These are phyloP conservation scores for Geotrichum aggregatum DNA, from an alignment of 1,139 yeast species.

Conservation along the genomic window DNA sequence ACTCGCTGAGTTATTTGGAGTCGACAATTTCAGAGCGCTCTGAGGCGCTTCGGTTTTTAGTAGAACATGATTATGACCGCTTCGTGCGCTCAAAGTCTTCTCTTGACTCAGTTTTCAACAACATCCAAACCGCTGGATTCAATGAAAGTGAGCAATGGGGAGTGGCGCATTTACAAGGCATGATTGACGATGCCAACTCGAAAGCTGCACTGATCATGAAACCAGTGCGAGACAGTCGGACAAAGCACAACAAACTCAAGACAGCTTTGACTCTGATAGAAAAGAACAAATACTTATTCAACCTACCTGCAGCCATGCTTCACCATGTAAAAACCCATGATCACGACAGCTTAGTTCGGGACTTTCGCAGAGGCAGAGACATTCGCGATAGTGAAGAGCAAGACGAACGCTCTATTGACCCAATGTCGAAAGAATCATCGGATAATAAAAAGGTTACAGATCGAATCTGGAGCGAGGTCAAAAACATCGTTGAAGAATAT, in stretches of 20 bases:
- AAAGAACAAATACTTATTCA: constrained; percentile 59
- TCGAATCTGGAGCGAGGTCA: constrained; percentile 66
- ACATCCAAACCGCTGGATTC: constrained; percentile 45
- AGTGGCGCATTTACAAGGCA: constrained; percentile 31
- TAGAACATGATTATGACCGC: constrained; percentile 68
- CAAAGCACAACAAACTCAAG: constrained; percentile 56
- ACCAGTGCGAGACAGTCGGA: constrained; percentile 66
- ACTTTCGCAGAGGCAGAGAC: constrained; percentile 57
- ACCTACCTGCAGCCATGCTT: constrained; percentile 61
- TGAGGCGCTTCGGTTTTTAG: constrained; percentile 59
- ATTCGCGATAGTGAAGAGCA: constrained; percentile 33
- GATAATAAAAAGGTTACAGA: constrained; percentile 38
- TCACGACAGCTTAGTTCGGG: constrained; percentile 66
- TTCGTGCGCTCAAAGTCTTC: constrained; percentile 74
- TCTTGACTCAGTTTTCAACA: constrained; percentile 54
- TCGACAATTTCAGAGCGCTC: constrained; percentile 59
- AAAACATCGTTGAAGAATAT: constrained; percentile 59
- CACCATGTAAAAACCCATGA: constrained; percentile 55
- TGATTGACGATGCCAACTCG: constrained; percentile 38
- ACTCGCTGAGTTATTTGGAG: constrained; percentile 58
- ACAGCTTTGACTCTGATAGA: constrained; percentile 62
- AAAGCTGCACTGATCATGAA: constrained; percentile 64
- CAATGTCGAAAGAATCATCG: constrained; percentile 7
- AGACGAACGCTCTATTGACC: constrained; percentile 17
- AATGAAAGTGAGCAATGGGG: constrained; percentile 41